Conservation (phyloP, 805 yeast species). For the Candida tammaniensis region DNA sequence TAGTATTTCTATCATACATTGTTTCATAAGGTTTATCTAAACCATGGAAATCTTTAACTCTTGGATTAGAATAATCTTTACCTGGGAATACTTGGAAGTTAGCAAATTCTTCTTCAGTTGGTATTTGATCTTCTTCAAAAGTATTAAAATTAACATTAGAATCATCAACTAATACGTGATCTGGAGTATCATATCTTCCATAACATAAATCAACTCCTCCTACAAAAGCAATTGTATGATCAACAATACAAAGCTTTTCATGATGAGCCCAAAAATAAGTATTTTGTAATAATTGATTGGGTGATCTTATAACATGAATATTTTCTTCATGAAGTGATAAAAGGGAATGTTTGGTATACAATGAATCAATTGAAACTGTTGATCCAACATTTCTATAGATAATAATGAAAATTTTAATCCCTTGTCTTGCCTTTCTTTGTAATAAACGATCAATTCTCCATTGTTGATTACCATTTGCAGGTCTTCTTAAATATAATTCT, state of each 20-base stretch:
- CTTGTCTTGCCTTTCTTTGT: slow-evolving; percentile 88
- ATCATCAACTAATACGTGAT: slow-evolving; percentile 86
- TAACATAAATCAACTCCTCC: slow-evolving; percentile 97
- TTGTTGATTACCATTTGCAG: slow-evolving; percentile 92
- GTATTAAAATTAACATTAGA: slow-evolving; percentile 32
- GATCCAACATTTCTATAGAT: slow-evolving; percentile 92
- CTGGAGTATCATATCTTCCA: slow-evolving; percentile 96
- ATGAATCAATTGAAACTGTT: slow-evolving; percentile 89
- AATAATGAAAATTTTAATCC: slow-evolving; percentile 89
- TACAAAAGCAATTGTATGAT: slow-evolving; percentile 81
- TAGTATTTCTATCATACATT: slow-evolving; percentile 76
- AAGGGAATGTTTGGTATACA: slow-evolving; percentile 91
- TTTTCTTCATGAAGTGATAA: slow-evolving; percentile 77
- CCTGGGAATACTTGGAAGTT: slow-evolving; percentile 83
- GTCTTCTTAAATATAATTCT: slow-evolving; percentile 87
- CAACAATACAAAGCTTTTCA: slow-evolving; percentile 85
- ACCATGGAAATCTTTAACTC: slow-evolving; percentile 81
- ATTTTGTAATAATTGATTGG: slow-evolving; percentile 89
- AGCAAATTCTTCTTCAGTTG: slow-evolving; percentile 39
- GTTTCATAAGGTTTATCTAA: slow-evolving; percentile 86
- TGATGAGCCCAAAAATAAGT: slow-evolving; percentile 99
- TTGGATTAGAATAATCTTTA: slow-evolving; percentile 94
- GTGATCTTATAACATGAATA: slow-evolving; percentile 88
- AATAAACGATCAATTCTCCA: slow-evolving; percentile 88
- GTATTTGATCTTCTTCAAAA: slow-evolving; percentile 25